A percentile compares a stretch with the other conserved stretches of the same genome.
Evolutionary conservation across 2,329 filamentous ascomycete genomes (phyloP).

Genomic region (Hymenoscyphus albidus): DNA sequence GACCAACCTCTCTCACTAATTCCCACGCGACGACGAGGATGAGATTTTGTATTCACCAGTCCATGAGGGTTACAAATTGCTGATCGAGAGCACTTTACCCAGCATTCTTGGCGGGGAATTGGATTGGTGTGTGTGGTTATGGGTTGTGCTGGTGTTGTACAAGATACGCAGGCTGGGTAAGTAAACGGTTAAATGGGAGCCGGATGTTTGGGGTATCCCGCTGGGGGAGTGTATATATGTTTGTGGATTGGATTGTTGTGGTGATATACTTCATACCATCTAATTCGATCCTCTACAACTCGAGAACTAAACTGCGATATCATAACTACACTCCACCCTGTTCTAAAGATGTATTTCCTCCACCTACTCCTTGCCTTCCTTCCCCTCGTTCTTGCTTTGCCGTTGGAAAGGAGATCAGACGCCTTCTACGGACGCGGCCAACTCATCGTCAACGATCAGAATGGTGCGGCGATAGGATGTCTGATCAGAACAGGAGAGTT

Average conservation of each 20-base stretch:
- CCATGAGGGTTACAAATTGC: not conserved
- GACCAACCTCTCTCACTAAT: not conserved
- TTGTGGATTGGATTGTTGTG: not conserved
- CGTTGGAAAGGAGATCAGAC: not conserved
- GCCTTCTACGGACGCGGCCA: not conserved
- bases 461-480: not conserved
- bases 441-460: not conserved
- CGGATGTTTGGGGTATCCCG: not conserved
- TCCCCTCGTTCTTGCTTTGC: not conserved
- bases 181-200: not conserved
- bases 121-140: not conserved
- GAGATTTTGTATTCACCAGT: not conserved
- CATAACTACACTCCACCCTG: not conserved
- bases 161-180: not conserved
- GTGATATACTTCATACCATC: no score
- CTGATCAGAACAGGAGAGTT: not conserved
- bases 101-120: not conserved
- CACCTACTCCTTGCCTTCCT: not conserved
- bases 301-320: no score
- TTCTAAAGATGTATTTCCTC: not conserved
- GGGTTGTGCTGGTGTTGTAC: not conserved
- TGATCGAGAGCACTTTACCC: not conserved
- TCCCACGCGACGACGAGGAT: conserved; percentile 1
- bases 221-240: not conserved
- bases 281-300: no score